Evolutionary conservation across 176 grass and related monocot species (phyloP).

Genomic region (Aegilops umbellulata): DNA sequence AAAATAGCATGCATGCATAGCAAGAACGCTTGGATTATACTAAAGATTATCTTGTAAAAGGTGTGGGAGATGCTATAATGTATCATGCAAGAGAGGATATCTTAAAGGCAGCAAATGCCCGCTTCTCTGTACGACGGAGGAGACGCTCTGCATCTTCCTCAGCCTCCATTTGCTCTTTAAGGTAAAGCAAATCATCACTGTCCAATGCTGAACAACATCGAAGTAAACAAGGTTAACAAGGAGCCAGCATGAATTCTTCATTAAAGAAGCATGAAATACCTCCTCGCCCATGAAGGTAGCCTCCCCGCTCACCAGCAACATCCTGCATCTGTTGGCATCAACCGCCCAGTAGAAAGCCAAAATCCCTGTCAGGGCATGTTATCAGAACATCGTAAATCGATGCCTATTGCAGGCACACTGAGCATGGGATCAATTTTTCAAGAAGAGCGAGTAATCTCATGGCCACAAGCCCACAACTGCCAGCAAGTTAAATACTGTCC

Average conservation of each 20-base stretch:
- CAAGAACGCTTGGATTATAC: background rate
- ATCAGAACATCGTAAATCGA: conserved; percentile 62
- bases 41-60: background rate
- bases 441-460: background rate
- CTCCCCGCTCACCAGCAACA: conserved; percentile 97
- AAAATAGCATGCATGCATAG: conserved; percentile 3
- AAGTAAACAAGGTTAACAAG: conserved; percentile 19
- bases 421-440: background rate
- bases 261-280: conserved; percentile 57
- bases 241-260: background rate
- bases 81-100: conserved; percentile 65
- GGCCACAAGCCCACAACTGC: background rate
- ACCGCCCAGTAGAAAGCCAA: conserved; percentile 67
- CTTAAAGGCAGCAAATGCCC: conserved; percentile 97
- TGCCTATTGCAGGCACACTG: background rate
- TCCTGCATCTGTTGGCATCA: conserved; percentile 95
- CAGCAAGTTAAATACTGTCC: background rate
- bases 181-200: conserved; percentile 96
- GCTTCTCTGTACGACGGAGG: conserved; percentile 84
- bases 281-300: conserved; percentile 96
- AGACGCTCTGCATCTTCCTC: conserved; percentile 97
- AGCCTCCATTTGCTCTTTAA: conserved; percentile 99
- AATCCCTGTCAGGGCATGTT: conserved; percentile 99
- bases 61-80: background rate
- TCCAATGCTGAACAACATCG: conserved; percentile 69